Evolutionary conservation across 208 protist species (phyloP), one percentile per base, ranked within the genome.

Genomic region (Leishmania aethiopica): DNA sequence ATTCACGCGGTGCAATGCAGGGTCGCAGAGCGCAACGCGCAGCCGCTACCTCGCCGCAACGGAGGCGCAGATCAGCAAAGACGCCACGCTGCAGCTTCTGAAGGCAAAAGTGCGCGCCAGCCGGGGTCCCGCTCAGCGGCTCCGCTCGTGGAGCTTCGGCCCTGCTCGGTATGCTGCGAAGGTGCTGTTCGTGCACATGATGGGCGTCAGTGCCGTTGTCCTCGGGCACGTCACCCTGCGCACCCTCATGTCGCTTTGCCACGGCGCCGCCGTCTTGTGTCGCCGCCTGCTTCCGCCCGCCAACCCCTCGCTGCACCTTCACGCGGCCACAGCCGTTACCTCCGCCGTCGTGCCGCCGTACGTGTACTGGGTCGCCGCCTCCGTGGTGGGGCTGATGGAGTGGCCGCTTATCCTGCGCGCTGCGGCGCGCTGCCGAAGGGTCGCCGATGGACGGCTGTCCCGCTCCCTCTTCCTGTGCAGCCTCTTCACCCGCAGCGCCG

Each of bases 81-180:
- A 62, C 37, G 37, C 69, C 6, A 66, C 78, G 7, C 70, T 84
- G 45, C 55, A 80, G 57, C 81, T 85, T 72, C 77, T 85, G 1
- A 55, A 73, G 0, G 67, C 51, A 7, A 85, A 85, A 51, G 77
- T 85, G 49, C 74, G 67, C 3, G 40, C 47, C 10, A 62, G 57
- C 47, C 60, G 45, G 2, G 49, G 59, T 6, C 47, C 47, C 42
- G 32, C 37, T 17, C 49, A 73, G 75, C 15, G 32, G 15, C 55
- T 8, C 13, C 59, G 60, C 60, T 25, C 60, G 2, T 81, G 81
- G 77, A 62, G 49, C 35, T 78, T 57, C 71, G 53, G 32, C 0
- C 59, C 77, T 28, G 19, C 75, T 37, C 49, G 49, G 19, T 81
- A 78, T 42, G 35, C 75, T 1, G 81, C 60, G 3, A 35, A 49